A percentile compares a stretch with the other conserved stretches of the same genome.
phyloP scores from a whole-genome alignment of 257 asterid genomes.

The Penstemon davidsonii region DNA sequence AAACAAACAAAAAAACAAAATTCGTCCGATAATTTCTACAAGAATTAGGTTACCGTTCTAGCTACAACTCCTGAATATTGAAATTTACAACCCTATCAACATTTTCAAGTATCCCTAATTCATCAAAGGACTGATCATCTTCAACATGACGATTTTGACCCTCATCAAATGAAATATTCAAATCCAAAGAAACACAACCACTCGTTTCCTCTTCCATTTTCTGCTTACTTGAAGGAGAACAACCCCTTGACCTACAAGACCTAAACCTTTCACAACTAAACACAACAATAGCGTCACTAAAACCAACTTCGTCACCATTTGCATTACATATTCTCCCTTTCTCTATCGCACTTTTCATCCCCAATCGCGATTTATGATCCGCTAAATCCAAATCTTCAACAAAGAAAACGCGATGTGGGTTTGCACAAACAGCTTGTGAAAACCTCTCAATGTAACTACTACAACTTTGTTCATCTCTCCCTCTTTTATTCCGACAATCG shows the following conservation, averaged over 20 bases:
- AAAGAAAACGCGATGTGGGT: constrained; percentile 70
- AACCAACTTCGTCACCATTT: constrained; percentile 53
- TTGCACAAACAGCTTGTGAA: constrained; percentile 35
- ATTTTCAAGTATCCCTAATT: constrained; percentile 53
- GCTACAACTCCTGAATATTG: constrained; percentile 28
- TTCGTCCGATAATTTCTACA: not conserved
- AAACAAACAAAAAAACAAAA: not conserved
- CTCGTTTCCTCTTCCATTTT: constrained; percentile 26
- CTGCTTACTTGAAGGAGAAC: constrained; percentile 45
- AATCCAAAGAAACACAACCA: constrained; percentile 47
- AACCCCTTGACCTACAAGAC: constrained; percentile 40
- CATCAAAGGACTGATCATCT: constrained; percentile 37
- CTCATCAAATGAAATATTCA: constrained; percentile 48
- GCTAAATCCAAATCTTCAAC: constrained; percentile 61
- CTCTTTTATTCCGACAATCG: constrained; percentile 47
- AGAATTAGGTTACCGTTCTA: not conserved
- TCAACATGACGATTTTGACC: constrained; percentile 25
- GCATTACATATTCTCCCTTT: constrained; percentile 44
- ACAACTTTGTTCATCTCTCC: constrained; percentile 53
- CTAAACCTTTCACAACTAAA: constrained; percentile 53
- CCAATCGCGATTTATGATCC: constrained; percentile 46
- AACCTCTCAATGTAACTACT: constrained; percentile 48
- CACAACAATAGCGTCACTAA: constrained; percentile 69
- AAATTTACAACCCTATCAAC: constrained; percentile 65
- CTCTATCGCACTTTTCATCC: constrained; percentile 55